These are phyloP conservation scores for Vanrija sp. DNA, from an alignment of 1,284 basidiomycete genomes.

Conservation along the genomic window DNA sequence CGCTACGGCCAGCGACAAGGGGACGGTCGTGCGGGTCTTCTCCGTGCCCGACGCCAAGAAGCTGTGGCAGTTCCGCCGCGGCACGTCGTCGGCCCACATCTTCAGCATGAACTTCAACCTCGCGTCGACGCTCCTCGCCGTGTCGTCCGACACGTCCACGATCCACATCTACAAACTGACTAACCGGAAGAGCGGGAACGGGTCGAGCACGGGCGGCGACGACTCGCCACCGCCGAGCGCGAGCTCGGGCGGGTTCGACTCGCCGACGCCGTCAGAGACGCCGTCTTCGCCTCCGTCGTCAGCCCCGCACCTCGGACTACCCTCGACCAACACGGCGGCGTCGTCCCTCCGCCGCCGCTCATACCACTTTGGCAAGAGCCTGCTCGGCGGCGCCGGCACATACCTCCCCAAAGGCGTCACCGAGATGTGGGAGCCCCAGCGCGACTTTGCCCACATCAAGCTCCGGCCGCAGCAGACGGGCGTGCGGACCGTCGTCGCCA, in stretches of 20 bases:
- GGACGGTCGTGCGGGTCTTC: conserved; percentile 95
- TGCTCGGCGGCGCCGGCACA: conserved; percentile 78
- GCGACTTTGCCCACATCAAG: conserved; percentile 91
- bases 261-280: conserved; percentile 29
- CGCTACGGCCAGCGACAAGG: conserved; percentile 91
- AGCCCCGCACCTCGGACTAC: neutral
- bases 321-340: conserved; percentile 21
- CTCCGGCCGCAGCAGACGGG: conserved; percentile 69
- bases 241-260: conserved; percentile 13
- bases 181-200: conserved; percentile 2
- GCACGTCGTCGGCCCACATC: conserved; percentile 79
- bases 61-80: conserved; percentile 89
- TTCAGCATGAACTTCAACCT: conserved; percentile 90
- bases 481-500: conserved; percentile 71
- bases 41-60: conserved; percentile 85
- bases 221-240: conserved; percentile 9
- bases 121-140: conserved; percentile 76
- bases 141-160: conserved; percentile 88
- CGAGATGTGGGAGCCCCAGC: conserved; percentile 94
- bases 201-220: neutral
- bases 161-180: conserved; percentile 93
- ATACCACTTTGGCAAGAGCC: conserved; percentile 69
- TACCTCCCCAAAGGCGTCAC: conserved; percentile 87
- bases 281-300: conserved; percentile 24
- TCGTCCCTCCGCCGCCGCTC: conserved; percentile 56